These are phyloP conservation scores for Pisolithus marmoratus DNA, from an alignment of 768 basidiomycete genomes.

Conservation along the genomic window DNA sequence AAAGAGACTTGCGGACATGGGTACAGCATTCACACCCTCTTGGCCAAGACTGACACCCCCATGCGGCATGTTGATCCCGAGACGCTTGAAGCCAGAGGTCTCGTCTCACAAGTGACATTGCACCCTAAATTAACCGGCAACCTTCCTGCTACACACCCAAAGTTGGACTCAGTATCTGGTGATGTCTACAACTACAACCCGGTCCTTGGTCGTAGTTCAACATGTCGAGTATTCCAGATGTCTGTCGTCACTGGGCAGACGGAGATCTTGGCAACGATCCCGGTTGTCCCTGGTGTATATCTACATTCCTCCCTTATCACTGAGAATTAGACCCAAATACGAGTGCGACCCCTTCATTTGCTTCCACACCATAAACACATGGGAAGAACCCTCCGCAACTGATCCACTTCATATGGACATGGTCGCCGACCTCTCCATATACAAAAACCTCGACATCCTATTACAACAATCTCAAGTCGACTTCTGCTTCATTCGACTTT, in stretches of 20 bases:
- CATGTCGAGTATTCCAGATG: slow-evolving; percentile 33
- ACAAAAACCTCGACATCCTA: slow-evolving; percentile 29
- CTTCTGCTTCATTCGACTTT: slow-evolving; percentile 20
- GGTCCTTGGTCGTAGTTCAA: slow-evolving; percentile 19
- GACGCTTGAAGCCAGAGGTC: slow-evolving; percentile 31
- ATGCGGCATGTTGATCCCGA: slow-evolving; percentile 31
- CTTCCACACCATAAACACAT: slow-evolving; percentile 37
- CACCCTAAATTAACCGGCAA: slow-evolving; percentile 29
- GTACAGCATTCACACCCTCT: slow-evolving; percentile 23
- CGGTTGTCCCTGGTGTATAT: slow-evolving; percentile 33
- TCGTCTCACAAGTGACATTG: slow-evolving; percentile 23
- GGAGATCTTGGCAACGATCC: slow-evolving; percentile 31
- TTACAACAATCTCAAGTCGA: slow-evolving; percentile 24
- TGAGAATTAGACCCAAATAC: slow-evolving; percentile 31
- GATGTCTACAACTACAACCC: slow-evolving; percentile 34
- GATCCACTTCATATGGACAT: slow-evolving; percentile 26
- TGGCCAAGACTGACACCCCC: slow-evolving; percentile 27
- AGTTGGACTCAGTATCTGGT: slow-evolving; percentile 30
- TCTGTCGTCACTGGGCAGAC: slow-evolving; percentile 25
- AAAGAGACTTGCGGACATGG: slow-evolving; percentile 22
- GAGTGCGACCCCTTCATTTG: slow-evolving; percentile 33
- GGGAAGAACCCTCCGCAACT: slow-evolving; percentile 22
- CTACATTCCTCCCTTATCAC: slow-evolving; percentile 35
- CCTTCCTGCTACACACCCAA: slow-evolving; percentile 32
- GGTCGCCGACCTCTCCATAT: slow-evolving; percentile 32